Conservation (phyloP, 768 basidiomycete species). For the Lactarius indigo region DNA sequence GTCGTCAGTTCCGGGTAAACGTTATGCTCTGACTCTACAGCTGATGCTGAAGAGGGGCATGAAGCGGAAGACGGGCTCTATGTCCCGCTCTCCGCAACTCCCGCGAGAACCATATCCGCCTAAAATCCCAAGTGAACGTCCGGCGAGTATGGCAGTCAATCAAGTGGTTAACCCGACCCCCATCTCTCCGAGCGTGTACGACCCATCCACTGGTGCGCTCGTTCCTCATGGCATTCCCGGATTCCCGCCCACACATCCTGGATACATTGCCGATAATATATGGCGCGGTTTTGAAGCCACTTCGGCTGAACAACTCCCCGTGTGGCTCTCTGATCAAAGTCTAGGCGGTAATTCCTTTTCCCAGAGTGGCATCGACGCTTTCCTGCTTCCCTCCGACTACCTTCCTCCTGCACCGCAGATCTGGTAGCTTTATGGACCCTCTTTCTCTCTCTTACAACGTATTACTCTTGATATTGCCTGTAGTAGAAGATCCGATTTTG, state of each 20-base stretch:
- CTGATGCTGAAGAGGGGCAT: constrained; percentile 80
- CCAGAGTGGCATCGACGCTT: constrained; percentile 83
- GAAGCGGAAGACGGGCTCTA: constrained; percentile 53
- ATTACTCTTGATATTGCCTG: constrained; percentile 2
- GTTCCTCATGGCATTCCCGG: constrained; percentile 25
- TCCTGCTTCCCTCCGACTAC: constrained; percentile 73
- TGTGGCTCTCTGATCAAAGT: constrained; percentile 84
- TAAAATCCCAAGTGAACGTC: constrained; percentile 30
- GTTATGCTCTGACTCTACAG: constrained; percentile 87
- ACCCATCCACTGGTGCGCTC: constrained; percentile 15
- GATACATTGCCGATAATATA: constrained; percentile 44
- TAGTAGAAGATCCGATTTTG: constrained; percentile 9
- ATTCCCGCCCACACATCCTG: constrained; percentile 5
- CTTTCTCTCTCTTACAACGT: background rate
- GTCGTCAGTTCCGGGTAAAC: constrained; percentile 77
- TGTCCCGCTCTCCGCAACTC: constrained; percentile 58
- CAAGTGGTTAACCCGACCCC: constrained; percentile 26
- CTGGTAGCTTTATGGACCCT: constrained; percentile 45
- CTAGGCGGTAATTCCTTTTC: constrained; percentile 72
- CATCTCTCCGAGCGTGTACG: constrained; percentile 22
- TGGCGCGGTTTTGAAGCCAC: constrained; percentile 74
- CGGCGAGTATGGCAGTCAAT: constrained; percentile 25
- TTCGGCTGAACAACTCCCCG: constrained; percentile 70
- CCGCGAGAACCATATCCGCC: constrained; percentile 45
- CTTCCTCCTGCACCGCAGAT: constrained; percentile 70